Evolutionary conservation across 331 rosid species (phyloP).

Genomic region (Telfairia occidentalis): DNA sequence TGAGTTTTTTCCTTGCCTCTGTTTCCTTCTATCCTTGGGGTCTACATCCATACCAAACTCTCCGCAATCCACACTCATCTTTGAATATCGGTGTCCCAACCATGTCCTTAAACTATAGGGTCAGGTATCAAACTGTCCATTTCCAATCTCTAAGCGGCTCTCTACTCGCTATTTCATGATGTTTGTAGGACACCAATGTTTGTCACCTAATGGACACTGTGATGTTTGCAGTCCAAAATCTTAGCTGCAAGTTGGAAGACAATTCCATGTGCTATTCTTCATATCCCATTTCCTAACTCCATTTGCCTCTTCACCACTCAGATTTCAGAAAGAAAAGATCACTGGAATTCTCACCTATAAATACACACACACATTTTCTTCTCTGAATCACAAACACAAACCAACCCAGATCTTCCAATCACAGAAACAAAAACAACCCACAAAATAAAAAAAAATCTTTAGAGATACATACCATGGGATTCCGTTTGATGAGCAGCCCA

Average conservation of each 20-base stretch:
- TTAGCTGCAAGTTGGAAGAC: constrained; percentile 9
- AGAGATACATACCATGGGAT: constrained; percentile 4
- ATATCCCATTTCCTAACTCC: neutral
- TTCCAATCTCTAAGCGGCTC: constrained; percentile 7
- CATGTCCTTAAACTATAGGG: neutral
- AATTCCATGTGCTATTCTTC: constrained; percentile 8
- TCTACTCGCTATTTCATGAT: neutral
- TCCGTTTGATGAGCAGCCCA: neutral
- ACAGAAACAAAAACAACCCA: neutral
- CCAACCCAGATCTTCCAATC: constrained; percentile 3
- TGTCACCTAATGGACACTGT: constrained; percentile 8
- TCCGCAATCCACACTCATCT: neutral
- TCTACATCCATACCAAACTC: constrained; percentile 5
- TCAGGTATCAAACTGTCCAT: constrained; percentile 10
- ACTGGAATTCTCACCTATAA: neutral
- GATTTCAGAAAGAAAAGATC: neutral
- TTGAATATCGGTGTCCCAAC: neutral
- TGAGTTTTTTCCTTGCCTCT: neutral
- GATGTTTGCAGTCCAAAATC: constrained; percentile 8
- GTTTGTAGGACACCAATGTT: constrained; percentile 11
- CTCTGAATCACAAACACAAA: neutral
- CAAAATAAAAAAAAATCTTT: neutral
- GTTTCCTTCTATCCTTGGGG: neutral
- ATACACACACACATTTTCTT: neutral
- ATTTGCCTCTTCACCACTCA: constrained; percentile 9